Evolutionary conservation across 2,329 filamentous ascomycete genomes (phyloP).

Genomic region (Tolypocladium ophioglossoides): DNA sequence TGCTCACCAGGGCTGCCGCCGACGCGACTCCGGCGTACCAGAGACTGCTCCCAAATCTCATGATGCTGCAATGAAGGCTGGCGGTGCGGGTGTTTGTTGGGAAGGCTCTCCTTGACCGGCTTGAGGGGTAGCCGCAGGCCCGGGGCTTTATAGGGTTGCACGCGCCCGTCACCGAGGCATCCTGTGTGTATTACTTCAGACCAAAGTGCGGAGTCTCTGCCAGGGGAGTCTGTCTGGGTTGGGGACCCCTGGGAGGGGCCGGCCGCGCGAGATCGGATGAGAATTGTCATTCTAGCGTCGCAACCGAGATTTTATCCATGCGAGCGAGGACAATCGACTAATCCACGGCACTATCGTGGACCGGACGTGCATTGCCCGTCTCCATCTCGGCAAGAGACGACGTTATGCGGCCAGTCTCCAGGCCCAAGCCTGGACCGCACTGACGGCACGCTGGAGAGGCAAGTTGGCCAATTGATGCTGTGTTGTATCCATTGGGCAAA

Average conservation of each 20-base stretch:
- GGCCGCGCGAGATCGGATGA: background rate
- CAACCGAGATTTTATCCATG: background rate
- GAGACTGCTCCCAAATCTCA: conserved; percentile 10
- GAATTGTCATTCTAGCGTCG: background rate
- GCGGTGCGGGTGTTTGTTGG: background rate
- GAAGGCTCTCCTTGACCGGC: background rate
- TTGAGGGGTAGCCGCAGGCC: background rate
- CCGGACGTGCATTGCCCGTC: background rate
- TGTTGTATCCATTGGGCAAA: background rate
- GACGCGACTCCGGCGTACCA: conserved; percentile 10
- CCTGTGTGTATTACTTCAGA: background rate
- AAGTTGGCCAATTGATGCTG: background rate
- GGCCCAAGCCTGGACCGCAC: background rate
- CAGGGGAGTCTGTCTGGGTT: background rate
- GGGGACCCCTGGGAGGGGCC: background rate
- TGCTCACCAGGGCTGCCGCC: conserved; percentile 6
- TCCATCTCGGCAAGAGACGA: background rate
- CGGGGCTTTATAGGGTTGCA: background rate
- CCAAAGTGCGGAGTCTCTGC: background rate
- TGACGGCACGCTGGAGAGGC: background rate
- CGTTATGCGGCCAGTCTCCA: background rate
- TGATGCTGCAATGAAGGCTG: background rate
- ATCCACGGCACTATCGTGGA: background rate
- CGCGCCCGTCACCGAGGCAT: background rate
- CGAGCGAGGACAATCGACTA: no score